Conservation (phyloP, 1,284 basidiomycete genomes). For the Melampsora americana region DNA sequence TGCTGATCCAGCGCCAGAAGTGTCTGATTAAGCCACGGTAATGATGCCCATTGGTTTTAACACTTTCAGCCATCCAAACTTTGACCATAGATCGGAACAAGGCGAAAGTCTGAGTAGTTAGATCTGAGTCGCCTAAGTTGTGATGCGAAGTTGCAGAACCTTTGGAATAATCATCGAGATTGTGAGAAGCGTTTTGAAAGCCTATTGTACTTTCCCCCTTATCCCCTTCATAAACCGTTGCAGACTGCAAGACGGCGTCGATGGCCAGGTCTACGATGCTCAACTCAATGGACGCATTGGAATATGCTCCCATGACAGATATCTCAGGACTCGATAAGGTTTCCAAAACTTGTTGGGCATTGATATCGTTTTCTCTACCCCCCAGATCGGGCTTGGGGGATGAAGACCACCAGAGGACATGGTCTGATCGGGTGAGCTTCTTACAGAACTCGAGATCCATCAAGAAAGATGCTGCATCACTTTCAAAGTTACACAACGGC, state of each 20-base stretch:
- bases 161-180: constrained; percentile 81
- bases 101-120: constrained; percentile 84
- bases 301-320: constrained; percentile 77
- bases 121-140: constrained; percentile 81
- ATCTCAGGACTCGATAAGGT: constrained; percentile 84
- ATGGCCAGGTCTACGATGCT: constrained; percentile 87
- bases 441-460: constrained; percentile 90
- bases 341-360: constrained; percentile 57
- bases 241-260: constrained; percentile 88
- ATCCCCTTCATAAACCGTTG: constrained; percentile 93
- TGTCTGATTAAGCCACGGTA: constrained; percentile 66
- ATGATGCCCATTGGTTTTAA: constrained; percentile 65
- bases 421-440: constrained; percentile 77
- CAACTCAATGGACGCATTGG: constrained; percentile 88
- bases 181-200: constrained; percentile 87
- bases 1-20: constrained; percentile 97
- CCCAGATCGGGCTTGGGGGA: constrained; percentile 87
- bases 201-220: constrained; percentile 74
- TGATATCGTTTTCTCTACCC: constrained; percentile 77
- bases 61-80: constrained; percentile 79
- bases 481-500: constrained; percentile 73
- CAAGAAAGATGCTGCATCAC: constrained; percentile 79
- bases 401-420: constrained; percentile 94
- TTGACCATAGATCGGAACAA: constrained; percentile 86
- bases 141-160: constrained; percentile 73